Conservation (phyloP, 2,329 filamentous ascomycete genomes). For the Annulohypoxylon truncatum region DNA sequence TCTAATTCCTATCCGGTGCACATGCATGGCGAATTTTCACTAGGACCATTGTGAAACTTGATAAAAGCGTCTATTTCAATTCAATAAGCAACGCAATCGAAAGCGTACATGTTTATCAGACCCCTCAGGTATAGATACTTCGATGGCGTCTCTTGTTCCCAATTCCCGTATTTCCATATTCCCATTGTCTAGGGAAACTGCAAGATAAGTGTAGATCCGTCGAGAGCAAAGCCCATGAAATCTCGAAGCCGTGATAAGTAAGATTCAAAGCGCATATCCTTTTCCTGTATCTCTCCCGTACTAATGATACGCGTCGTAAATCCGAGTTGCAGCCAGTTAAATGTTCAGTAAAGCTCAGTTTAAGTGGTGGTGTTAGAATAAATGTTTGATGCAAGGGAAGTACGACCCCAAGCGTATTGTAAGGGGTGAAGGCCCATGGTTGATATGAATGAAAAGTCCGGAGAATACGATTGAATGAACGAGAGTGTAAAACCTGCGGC, state of each 20-base stretch:
- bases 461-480: slow-evolving; percentile 32
- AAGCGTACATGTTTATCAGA: background rate
- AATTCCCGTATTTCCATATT: background rate
- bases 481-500: slow-evolving; percentile 44
- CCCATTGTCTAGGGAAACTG: background rate
- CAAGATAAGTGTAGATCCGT: background rate
- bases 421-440: slow-evolving; percentile 6
- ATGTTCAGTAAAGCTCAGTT: slow-evolving; percentile 1
- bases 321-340: background rate
- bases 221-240: background rate
- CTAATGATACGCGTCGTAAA: slow-evolving; percentile 2
- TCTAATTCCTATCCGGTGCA: background rate
- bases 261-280: background rate
- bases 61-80: background rate
- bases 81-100: background rate
- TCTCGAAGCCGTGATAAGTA: background rate
- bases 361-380: background rate
- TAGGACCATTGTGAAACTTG: background rate
- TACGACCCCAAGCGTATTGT: slow-evolving; percentile 8
- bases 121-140: background rate
- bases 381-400: background rate
- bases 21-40: background rate
- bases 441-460: slow-evolving; percentile 7
- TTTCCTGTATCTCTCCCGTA: background rate
- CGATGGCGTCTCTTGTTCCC: background rate